Conservation (phyloP, 2,329 filamentous ascomycete genomes). For the Clarireedia monteithiana region DNA sequence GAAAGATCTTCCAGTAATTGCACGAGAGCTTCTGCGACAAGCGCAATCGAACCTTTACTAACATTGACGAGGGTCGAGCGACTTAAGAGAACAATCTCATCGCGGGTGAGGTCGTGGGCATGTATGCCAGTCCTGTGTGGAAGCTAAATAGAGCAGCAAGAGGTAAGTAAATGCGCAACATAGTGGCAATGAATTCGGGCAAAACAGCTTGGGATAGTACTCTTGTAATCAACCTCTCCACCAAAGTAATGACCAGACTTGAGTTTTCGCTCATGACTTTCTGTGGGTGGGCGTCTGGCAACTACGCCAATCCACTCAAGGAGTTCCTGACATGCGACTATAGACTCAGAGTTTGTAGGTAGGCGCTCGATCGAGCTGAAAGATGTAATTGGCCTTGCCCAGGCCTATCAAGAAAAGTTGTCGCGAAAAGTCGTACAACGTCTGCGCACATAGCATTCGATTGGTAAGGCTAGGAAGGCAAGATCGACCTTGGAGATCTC, state of each 20-base stretch:
- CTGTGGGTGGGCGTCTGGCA: conserved; percentile 12
- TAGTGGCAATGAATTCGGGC: neutral
- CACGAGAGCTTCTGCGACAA: conserved; percentile 50
- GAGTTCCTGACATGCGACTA: conserved; percentile 21
- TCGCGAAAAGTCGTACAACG: conserved; percentile 1
- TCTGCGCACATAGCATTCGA: conserved; percentile 9
- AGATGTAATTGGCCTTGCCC: conserved; percentile 6
- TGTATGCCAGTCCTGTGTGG: conserved; percentile 55
- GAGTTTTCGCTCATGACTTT: conserved; percentile 51
- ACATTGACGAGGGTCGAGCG: conserved; percentile 54
- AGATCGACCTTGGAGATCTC: neutral
- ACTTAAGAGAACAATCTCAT: conserved; percentile 54
- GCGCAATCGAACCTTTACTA: conserved; percentile 44
- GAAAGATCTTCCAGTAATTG: conserved; percentile 50
- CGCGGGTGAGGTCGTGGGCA: conserved; percentile 48
- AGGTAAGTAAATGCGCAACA: conserved; percentile 13
- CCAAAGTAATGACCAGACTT: conserved; percentile 52
- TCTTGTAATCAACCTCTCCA: conserved; percentile 55
- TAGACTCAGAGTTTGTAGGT: conserved; percentile 6
- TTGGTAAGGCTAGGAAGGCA: neutral
- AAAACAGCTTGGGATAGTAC: conserved; percentile 32
- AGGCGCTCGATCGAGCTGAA: conserved; percentile 8
- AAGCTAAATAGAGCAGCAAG: conserved; percentile 36
- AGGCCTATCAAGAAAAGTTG: neutral
- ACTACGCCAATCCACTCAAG: conserved; percentile 19